phyloP scores from a whole-genome alignment of 257 asterid genomes.

The Nyctanthes arbortristis region DNA sequence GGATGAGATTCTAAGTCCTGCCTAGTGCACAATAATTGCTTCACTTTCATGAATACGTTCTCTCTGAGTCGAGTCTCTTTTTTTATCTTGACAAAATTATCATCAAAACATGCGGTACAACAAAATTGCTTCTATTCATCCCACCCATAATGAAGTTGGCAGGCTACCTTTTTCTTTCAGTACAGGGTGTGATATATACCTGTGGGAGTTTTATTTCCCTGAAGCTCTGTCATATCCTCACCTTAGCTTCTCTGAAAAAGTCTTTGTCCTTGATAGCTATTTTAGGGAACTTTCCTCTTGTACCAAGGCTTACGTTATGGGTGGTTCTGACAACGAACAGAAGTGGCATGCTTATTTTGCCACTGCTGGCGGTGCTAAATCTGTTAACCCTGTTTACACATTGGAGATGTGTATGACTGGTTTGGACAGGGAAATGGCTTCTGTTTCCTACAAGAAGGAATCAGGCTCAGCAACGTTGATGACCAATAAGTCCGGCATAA shows the following conservation, averaged over 20 bases:
- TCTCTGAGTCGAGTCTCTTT: constrained; percentile 46
- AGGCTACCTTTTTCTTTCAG: constrained; percentile 26
- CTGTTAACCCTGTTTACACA: constrained; percentile 28
- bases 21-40: constrained; percentile 39
- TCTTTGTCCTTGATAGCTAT: constrained; percentile 31
- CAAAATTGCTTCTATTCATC: constrained; percentile 39
- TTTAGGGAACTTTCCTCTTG: constrained; percentile 32
- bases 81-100: constrained; percentile 39
- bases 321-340: constrained; percentile 21
- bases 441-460: constrained; percentile 35
- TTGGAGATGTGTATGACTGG: constrained; percentile 48
- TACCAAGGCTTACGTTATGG: constrained; percentile 34
- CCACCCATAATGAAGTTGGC: constrained; percentile 38
- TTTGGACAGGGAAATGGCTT: constrained; percentile 35
- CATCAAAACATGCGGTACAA: constrained; percentile 46
- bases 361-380: constrained; percentile 18
- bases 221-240: constrained; percentile 41
- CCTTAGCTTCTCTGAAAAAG: constrained; percentile 38
- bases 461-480: constrained; percentile 30
- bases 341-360: constrained; percentile 46
- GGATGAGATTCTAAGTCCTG: constrained; percentile 42
- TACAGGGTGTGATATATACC: constrained; percentile 36
- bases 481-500: constrained; percentile 34
- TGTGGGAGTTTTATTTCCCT: constrained; percentile 47
- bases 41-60: constrained; percentile 41